Base-by-base conservation (phyloP, 2,329 filamentous ascomycete genomes). In the Fusarium verrucosum region DNA sequence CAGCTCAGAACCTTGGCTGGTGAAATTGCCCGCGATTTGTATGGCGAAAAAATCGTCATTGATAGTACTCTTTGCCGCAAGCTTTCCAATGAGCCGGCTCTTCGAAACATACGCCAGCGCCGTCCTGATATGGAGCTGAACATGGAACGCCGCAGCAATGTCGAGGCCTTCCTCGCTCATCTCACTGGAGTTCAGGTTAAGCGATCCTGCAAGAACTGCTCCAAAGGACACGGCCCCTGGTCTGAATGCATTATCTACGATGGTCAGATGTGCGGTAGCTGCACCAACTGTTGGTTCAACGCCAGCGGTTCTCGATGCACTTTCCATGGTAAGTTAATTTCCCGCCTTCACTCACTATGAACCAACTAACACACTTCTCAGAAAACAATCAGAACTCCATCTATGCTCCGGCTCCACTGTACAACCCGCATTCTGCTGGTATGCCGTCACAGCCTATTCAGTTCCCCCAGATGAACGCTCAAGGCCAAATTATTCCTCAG, bases 241-340 rank as follows among this genome's bases (percentile, higher is more conserved):
- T 83, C 78, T 1, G 78, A 79, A 16, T 88, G 85, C 62, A 79
- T 88, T n/a, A 76, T 86, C n/a, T 82, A 85, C 20, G 82, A 83
- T 43, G 85, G 85, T 2, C 83, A 86, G 70, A 84, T 87, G 83
- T 87, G 83, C 57, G 85, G 85, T 10, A 86, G 83, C 68, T 88
- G 85, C 62, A 82, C 85, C 55, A 88, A 88, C 69, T 88, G 85
- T 71, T 87, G 85, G 85, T 87, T 85, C 73, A 88, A 88, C 54
- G 85, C 85, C 9, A 86, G 84, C 46, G 85, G 85, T 10, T 81
- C 83, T 10, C 76, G 85, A 46, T 88, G 85, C 60, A 87, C 84
- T 14, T 87, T 87, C 69, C 85, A 87, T 58, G 84, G 85, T 87
- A 76, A 64, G 82, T 72, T 26, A 2, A 47, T 30, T n/a, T 9